Conservation (phyloP, 306 rosid genomes). For the Astragalus glycyphyllos region DNA sequence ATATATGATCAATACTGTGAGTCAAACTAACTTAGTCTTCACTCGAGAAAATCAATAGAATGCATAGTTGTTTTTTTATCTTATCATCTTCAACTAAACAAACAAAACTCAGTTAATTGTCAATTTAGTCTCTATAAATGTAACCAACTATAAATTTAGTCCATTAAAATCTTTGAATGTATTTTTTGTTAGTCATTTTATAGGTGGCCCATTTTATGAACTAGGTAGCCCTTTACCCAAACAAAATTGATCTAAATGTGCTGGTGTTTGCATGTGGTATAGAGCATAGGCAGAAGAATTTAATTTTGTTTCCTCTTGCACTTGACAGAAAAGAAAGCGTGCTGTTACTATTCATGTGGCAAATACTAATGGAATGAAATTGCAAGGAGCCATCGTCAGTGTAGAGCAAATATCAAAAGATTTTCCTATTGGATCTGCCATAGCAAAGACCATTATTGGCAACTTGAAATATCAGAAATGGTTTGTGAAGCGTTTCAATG, state of each 20-base stretch:
- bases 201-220: too few relatives aligned
- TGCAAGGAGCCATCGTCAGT: constrained; percentile 61
- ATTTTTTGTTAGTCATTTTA: too few relatives aligned
- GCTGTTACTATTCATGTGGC: constrained; percentile 79
- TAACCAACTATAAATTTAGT: too few relatives aligned
- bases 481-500: constrained; percentile 84
- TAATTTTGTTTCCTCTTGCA: not conserved
- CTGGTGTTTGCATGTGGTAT: not conserved
- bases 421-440: constrained; percentile 92
- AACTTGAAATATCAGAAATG: constrained; percentile 87
- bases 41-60: not conserved
- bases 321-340: constrained; percentile 73
- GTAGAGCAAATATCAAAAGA: constrained; percentile 72
- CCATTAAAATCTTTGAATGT: too few relatives aligned
- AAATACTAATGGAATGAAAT: constrained; percentile 56
- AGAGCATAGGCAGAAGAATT: not conserved
- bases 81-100: not conserved
- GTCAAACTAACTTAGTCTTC: constrained; percentile 8
- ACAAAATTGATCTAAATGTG: not conserved
- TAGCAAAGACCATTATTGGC: constrained; percentile 78
- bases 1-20: constrained; percentile 67
- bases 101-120: too few relatives aligned
- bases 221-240: not conserved
- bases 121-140: too few relatives aligned
- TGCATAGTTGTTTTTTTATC: not conserved